Evolutionary conservation across 257 asterid species (phyloP).

Genomic region (Scutellaria baicalensis): DNA sequence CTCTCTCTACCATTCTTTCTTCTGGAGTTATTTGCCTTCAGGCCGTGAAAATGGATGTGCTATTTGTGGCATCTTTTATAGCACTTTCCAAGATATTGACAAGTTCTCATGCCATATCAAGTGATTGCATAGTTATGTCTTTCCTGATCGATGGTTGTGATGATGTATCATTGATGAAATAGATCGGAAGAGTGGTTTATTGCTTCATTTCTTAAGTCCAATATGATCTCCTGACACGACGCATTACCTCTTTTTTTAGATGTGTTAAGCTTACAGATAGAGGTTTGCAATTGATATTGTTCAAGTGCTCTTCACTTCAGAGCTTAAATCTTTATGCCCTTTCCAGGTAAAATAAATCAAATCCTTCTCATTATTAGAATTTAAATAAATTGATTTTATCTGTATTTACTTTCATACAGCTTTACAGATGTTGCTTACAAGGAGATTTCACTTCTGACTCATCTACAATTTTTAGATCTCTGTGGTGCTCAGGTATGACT

Average conservation of each 20-base stretch:
- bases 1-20: background rate
- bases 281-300: slow-evolving; percentile 64
- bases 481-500: slow-evolving; percentile 95
- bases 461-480: slow-evolving; percentile 70
- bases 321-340: slow-evolving; percentile 94
- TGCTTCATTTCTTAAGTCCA: background rate
- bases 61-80: background rate
- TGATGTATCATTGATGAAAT: background rate
- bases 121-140: background rate
- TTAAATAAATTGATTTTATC: background rate
- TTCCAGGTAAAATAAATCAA: slow-evolving; percentile 44
- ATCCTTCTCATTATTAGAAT: background rate
- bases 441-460: slow-evolving; percentile 51
- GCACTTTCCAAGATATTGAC: background rate
- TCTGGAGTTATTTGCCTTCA: background rate
- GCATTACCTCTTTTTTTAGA: slow-evolving; percentile 31
- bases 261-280: slow-evolving; percentile 77
- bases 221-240: background rate
- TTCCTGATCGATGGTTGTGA: background rate
- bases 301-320: slow-evolving; percentile 60
- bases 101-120: background rate
- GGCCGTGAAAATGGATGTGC: background rate
- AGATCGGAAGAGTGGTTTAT: background rate
- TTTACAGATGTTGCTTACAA: slow-evolving; percentile 78
- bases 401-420: slow-evolving; percentile 31